These are phyloP conservation scores for Naganishia vaughanmartiniae DNA, from an alignment of 768 basidiomycete species.

Conservation along the genomic window DNA sequence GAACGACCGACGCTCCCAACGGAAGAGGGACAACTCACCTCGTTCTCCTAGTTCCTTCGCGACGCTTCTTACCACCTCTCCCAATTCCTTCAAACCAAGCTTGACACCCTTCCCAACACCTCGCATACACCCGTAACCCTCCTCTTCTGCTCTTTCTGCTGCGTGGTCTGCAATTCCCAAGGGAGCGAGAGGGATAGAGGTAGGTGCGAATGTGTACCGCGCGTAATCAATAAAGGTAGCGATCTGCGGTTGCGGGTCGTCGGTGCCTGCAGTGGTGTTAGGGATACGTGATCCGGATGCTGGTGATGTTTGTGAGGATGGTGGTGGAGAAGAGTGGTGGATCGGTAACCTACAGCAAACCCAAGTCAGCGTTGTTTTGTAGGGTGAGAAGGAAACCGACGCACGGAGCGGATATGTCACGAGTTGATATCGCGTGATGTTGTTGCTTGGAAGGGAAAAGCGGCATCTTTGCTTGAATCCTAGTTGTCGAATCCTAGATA, in stretches of 20 bases:
- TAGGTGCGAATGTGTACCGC: constrained; percentile 1
- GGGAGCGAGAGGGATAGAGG: background rate
- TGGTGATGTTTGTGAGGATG: background rate
- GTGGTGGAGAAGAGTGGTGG: background rate
- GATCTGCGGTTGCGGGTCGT: background rate
- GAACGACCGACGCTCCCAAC: background rate
- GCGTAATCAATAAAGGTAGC: background rate
- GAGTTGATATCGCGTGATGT: background rate
- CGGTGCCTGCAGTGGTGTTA: background rate
- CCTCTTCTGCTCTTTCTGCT: background rate
- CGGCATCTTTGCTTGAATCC: too few relatives aligned
- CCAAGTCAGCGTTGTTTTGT: background rate
- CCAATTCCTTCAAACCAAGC: constrained; percentile 42
- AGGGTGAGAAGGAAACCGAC: background rate
- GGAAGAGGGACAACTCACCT: constrained; percentile 34
- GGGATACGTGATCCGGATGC: background rate
- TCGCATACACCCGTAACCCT: background rate
- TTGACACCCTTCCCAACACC: constrained; percentile 36
- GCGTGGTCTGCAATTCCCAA: background rate
- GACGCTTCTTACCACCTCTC: constrained; percentile 37
- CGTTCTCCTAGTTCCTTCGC: constrained; percentile 38
- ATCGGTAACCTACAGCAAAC: background rate
- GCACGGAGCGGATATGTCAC: background rate
- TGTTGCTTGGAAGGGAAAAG: background rate
- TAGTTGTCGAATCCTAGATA: too few relatives aligned